Conservation (phyloP, 345 rosid species). For the Reutealis trisperma region DNA sequence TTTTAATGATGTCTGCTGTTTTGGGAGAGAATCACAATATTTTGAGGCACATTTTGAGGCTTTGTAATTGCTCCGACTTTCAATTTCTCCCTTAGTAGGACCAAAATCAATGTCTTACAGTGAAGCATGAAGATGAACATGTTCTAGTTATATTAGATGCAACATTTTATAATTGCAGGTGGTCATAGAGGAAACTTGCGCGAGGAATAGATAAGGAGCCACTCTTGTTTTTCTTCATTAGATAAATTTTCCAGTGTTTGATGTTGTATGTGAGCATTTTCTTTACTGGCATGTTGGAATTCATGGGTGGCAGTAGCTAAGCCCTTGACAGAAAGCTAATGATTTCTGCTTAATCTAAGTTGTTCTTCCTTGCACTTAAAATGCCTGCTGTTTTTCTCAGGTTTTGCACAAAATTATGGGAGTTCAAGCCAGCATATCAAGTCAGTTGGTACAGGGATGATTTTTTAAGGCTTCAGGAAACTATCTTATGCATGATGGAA, state of each 20-base stretch:
- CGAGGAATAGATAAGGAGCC: neutral
- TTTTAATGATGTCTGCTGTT: too few relatives aligned
- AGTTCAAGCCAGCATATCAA: neutral
- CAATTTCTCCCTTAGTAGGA: too few relatives aligned
- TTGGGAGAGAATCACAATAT: too few relatives aligned
- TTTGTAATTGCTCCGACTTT: neutral
- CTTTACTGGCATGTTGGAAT: neutral
- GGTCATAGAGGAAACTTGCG: neutral
- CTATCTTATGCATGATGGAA: neutral
- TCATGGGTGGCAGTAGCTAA: neutral
- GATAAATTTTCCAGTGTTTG: neutral
- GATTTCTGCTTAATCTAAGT: neutral
- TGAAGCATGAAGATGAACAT: too few relatives aligned
- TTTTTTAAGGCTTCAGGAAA: neutral
- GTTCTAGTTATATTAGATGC: neutral
- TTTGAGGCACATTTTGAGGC: too few relatives aligned
- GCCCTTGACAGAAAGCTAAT: too few relatives aligned
- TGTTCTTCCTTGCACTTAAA: neutral
- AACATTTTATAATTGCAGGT: neutral
- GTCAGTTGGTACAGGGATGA: neutral
- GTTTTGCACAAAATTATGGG: neutral
- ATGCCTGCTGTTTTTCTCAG: neutral
- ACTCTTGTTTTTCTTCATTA: neutral
- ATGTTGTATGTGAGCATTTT: neutral
- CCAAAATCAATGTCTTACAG: too few relatives aligned